A percentile compares a stretch with the other conserved stretches of the same genome.
Conservation (phyloP, 1,284 basidiomycete species). For the Cryptococcus sp. region DNA sequence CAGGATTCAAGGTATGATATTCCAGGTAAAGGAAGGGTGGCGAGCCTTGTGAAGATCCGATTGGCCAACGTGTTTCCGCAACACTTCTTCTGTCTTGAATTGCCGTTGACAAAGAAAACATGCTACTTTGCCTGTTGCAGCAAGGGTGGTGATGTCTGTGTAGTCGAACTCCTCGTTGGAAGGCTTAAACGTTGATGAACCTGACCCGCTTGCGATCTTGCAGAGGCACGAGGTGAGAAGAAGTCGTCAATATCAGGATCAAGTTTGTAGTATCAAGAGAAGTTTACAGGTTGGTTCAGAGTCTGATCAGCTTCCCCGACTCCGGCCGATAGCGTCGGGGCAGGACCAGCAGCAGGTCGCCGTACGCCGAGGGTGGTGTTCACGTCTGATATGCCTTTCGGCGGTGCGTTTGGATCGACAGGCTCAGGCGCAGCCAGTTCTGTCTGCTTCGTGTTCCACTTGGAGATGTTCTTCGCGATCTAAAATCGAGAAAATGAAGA, state of each 20-base stretch:
- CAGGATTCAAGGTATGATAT: slow-evolving; percentile 18
- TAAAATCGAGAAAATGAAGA: slow-evolving; percentile 45
- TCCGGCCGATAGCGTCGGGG: no score
- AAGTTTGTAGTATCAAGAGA: slow-evolving; percentile 4
- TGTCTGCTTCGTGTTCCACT: slow-evolving; percentile 91
- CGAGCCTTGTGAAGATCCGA: slow-evolving; percentile 90
- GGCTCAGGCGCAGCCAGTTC: slow-evolving; percentile 59
- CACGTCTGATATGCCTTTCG: slow-evolving; percentile 39
- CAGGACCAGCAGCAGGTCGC: slow-evolving; percentile 5
- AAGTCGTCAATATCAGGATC: slow-evolving; percentile 13
- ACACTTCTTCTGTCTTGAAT: slow-evolving; percentile 81
- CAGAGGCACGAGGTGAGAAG: slow-evolving; percentile 7
- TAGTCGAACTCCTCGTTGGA: slow-evolving; percentile 70
- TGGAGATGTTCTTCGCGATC: slow-evolving; percentile 85
- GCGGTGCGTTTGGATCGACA: slow-evolving; percentile 25
- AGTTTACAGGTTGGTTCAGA: slow-evolving; percentile 18
- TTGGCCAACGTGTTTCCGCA: slow-evolving; percentile 82
- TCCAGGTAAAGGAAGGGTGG: slow-evolving; percentile 21
- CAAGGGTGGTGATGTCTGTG: slow-evolving; percentile 60
- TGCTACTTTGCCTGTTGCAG: slow-evolving; percentile 60
- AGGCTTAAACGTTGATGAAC: slow-evolving; percentile 2
- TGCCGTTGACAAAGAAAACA: slow-evolving; percentile 88
- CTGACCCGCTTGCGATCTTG: neutral
- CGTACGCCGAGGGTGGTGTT: slow-evolving; percentile 33
- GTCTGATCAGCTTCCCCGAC: no score